Evolutionary conservation across 129 eudicot species (phyloP).

Genomic region (Logfia minima): DNA sequence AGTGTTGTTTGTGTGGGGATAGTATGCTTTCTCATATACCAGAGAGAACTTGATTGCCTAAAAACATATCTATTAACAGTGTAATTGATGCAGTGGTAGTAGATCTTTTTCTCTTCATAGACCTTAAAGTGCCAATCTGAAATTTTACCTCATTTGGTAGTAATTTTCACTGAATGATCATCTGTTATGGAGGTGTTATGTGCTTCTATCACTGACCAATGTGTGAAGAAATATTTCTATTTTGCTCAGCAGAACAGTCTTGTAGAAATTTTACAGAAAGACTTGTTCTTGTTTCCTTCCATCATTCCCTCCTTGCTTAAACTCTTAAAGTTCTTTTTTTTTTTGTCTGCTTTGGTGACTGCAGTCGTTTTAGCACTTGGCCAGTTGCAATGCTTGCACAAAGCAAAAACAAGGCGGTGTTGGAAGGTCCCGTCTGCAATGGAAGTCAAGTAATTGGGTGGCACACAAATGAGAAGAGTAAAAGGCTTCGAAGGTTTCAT

Average conservation of each 20-base stretch:
- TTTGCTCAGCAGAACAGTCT: background rate
- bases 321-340: background rate
- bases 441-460: conserved; percentile 88
- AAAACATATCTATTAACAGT: background rate
- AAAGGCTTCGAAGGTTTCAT: conserved; percentile 88
- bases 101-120: background rate
- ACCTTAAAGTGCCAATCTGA: background rate
- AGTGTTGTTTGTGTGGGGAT: background rate
- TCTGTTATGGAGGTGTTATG: background rate
- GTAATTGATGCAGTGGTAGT: conserved; percentile 5
- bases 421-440: conserved; percentile 97
- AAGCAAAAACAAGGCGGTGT: conserved; percentile 83
- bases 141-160: background rate
- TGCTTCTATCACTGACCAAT: background rate
- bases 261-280: background rate
- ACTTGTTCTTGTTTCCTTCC: background rate
- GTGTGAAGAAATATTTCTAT: background rate
- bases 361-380: conserved; percentile 96
- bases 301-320: background rate
- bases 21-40: background rate
- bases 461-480: conserved; percentile 96
- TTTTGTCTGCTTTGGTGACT: conserved; percentile 17
- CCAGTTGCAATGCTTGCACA: conserved; percentile 97
- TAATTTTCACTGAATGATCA: background rate
- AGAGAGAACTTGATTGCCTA: background rate